phyloP scores from a whole-genome alignment of 192 early-diverging fungal species.

The Coemansia sp. region DNA sequence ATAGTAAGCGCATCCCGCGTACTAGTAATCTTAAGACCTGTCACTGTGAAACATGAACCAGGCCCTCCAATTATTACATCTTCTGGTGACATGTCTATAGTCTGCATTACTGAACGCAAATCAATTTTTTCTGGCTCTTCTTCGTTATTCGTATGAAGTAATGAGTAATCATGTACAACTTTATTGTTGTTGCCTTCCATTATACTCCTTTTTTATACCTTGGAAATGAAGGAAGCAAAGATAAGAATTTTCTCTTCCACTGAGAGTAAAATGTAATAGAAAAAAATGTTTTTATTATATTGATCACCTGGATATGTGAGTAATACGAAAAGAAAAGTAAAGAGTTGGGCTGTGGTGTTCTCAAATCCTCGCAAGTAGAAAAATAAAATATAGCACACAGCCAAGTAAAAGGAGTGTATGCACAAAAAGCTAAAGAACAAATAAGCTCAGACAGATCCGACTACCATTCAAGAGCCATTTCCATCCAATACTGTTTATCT shows the following conservation, averaged over 20 bases:
- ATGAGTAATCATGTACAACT: neutral
- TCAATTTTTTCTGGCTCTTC: neutral
- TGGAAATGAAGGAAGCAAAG: neutral
- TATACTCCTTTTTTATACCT: neutral
- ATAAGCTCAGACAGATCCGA: neutral
- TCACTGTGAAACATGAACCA: constrained; percentile 37
- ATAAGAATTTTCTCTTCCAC: too few species aligned
- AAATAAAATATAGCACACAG: neutral
- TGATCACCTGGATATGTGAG: too few species aligned
- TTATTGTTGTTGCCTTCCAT: neutral
- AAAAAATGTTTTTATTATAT: too few species aligned
- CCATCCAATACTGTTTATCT: neutral
- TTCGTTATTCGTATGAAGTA: neutral
- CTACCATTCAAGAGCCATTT: neutral
- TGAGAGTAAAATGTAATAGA: too few species aligned
- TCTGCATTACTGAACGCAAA: neutral
- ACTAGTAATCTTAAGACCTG: constrained; percentile 26
- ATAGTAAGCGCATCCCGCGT: constrained; percentile 75
- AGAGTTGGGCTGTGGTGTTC: neutral
- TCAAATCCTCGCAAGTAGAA: neutral
- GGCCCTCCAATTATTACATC: constrained; percentile 43
- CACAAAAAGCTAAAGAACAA: neutral
- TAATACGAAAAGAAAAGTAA: neutral
- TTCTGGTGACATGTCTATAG: constrained; percentile 15
- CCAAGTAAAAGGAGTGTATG: neutral